These are phyloP conservation scores for Phytophthora megakarya DNA, from an alignment of 352 stramenopile genomes.

Conservation along the genomic window DNA sequence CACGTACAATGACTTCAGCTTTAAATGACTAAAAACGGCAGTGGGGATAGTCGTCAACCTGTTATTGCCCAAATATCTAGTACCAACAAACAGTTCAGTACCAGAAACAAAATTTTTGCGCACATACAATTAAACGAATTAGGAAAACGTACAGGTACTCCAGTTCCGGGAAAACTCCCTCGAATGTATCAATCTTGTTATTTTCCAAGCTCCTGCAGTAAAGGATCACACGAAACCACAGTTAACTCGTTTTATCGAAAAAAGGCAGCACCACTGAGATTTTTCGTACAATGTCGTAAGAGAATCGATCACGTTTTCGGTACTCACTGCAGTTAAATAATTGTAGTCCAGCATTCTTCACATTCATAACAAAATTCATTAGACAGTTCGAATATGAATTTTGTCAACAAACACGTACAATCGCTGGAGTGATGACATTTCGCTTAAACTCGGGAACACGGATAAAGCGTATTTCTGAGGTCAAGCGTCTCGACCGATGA, in stretches of 20 bases:
- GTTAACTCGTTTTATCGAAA: neutral
- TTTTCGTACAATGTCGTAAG: conserved; percentile 12
- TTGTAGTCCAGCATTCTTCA: conserved; percentile 20
- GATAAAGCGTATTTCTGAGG: conserved; percentile 8
- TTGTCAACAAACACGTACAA: neutral
- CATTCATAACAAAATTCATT: neutral
- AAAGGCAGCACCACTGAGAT: neutral
- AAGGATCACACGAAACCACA: neutral
- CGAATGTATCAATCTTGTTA: conserved; percentile 5
- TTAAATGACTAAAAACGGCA: conserved; percentile 41
- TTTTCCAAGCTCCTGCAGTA: neutral
- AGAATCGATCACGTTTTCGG: conserved; percentile 1
- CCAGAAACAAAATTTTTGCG: neutral
- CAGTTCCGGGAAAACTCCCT: neutral
- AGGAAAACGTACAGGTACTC: conserved; percentile 7
- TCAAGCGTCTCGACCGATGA: conserved; percentile 8
- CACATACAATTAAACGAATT: too few relatives aligned
- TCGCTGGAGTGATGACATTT: conserved; percentile 12
- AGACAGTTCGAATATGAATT: too few relatives aligned
- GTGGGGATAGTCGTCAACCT: conserved; percentile 44
- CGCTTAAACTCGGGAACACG: neutral
- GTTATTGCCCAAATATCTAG: conserved; percentile 45
- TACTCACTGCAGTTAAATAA: conserved; percentile 6
- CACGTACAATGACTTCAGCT: conserved; percentile 43
- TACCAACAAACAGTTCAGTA: neutral